A percentile compares a stretch with the other conserved stretches of the same genome.
phyloP scores from a whole-genome alignment of 2,329 filamentous ascomycete species.

The Aspergillus novoparasiticus region DNA sequence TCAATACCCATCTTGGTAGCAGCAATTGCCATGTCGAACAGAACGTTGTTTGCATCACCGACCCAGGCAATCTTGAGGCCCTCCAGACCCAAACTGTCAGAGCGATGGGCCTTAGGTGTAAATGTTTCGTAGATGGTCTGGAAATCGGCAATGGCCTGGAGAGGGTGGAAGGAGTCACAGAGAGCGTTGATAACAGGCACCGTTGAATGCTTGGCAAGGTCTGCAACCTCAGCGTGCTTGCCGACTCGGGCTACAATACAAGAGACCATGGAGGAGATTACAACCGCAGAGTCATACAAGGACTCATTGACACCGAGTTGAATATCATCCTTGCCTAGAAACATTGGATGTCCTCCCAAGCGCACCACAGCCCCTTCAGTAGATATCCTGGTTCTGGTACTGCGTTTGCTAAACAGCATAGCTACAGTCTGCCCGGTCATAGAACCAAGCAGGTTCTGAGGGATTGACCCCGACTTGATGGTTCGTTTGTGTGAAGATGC shows the following conservation, averaged over 20 bases:
- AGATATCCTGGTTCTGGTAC: constrained; percentile 88
- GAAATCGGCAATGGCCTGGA: constrained; percentile 93
- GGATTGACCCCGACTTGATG: constrained; percentile 70
- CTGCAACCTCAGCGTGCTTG: constrained; percentile 72
- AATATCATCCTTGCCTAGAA: constrained; percentile 92
- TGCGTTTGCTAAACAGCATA: constrained; percentile 96
- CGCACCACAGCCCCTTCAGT: constrained; percentile 88
- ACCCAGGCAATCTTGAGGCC: constrained; percentile 94
- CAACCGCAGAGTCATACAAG: constrained; percentile 85
- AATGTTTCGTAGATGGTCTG: constrained; percentile 85
- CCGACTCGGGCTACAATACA: constrained; percentile 80
- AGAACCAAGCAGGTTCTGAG: constrained; percentile 60
- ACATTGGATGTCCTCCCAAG: constrained; percentile 94
- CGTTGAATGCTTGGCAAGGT: constrained; percentile 69
- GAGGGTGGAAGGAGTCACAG: constrained; percentile 87
- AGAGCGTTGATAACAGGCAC: constrained; percentile 87
- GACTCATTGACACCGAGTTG: constrained; percentile 94
- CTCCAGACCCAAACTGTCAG: constrained; percentile 66
- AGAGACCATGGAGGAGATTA: constrained; percentile 92
- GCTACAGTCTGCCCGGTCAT: constrained; percentile 81
- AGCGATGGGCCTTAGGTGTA: constrained; percentile 47
- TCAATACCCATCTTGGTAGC: constrained; percentile 85
- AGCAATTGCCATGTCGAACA: constrained; percentile 88
- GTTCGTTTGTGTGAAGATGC: constrained; percentile 74
- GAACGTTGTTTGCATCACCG: constrained; percentile 94